Percentiles rank a stretch among this genome's conserved stretches.
phyloP scores from a whole-genome alignment of 352 stramenopile genomes.

The Peronospora belbahrii region DNA sequence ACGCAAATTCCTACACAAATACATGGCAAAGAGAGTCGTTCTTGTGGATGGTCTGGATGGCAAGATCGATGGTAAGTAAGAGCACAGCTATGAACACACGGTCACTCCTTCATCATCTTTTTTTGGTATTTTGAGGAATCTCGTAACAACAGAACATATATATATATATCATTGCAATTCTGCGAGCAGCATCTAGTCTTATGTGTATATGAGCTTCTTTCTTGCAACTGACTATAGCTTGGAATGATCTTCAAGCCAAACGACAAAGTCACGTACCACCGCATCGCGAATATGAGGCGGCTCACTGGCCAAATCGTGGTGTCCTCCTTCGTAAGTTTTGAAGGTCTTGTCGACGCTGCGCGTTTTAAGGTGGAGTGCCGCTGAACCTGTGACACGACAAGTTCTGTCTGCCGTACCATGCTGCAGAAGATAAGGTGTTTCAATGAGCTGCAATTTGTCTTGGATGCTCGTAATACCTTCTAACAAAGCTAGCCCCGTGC shows the following conservation, averaged over 20 bases:
- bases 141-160: slow-evolving; percentile 7
- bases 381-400: slow-evolving; percentile 62
- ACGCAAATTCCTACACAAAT: slow-evolving; percentile 39
- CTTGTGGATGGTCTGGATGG: slow-evolving; percentile 30
- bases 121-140: slow-evolving; percentile 22
- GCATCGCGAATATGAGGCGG: slow-evolving; percentile 49
- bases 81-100: neutral
- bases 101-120: slow-evolving; percentile 8
- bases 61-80: slow-evolving; percentile 34
- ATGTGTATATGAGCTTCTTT: neutral
- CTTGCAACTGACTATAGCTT: slow-evolving; percentile 2
- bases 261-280: slow-evolving; percentile 61
- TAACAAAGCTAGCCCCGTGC: slow-evolving; percentile 61
- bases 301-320: slow-evolving; percentile 73
- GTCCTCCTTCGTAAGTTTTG: slow-evolving; percentile 40
- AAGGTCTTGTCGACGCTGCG: slow-evolving; percentile 67
- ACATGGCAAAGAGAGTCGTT: slow-evolving; percentile 29
- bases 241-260: slow-evolving; percentile 50
- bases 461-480: slow-evolving; percentile 51
- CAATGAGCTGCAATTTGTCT: slow-evolving; percentile 47
- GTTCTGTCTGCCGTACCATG: slow-evolving; percentile 61
- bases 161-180: neutral
- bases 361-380: slow-evolving; percentile 46
- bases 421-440: slow-evolving; percentile 70
- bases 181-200: neutral